These are phyloP conservation scores for Alternaria tenuissima DNA, from an alignment of 2,329 filamentous ascomycete genomes.

Conservation along the genomic window DNA sequence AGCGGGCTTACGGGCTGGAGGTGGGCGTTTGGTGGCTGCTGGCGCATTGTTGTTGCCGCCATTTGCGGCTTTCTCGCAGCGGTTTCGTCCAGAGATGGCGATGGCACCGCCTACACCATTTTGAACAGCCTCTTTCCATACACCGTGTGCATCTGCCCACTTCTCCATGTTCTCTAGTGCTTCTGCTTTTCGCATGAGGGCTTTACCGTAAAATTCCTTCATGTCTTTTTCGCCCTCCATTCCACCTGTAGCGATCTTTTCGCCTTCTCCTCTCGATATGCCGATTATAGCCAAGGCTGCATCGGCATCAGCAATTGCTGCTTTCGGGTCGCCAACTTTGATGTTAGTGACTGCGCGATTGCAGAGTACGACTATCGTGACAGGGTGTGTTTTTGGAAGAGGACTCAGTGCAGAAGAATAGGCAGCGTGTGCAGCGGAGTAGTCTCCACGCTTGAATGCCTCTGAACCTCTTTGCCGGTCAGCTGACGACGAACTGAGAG, in stretches of 20 bases:
- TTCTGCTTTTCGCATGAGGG: constrained; percentile 92
- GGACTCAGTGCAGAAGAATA: constrained; percentile 80
- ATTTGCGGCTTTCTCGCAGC: constrained; percentile 85
- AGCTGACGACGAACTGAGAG: constrained; percentile 77
- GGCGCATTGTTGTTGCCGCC: constrained; percentile 30
- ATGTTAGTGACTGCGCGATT: constrained; percentile 90
- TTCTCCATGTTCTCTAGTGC: constrained; percentile 94
- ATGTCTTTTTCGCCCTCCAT: constrained; percentile 76
- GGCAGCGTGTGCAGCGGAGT: constrained; percentile 80
- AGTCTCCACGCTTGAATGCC: constrained; percentile 95
- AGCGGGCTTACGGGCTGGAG: constrained; percentile 39
- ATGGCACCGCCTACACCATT: constrained; percentile 84
- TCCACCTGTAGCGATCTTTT: constrained; percentile 74
- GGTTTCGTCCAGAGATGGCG: constrained; percentile 83
- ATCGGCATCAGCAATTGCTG: constrained; percentile 85
- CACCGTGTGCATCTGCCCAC: constrained; percentile 81
- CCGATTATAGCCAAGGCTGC: constrained; percentile 82
- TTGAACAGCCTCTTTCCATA: constrained; percentile 86
- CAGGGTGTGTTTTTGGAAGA: constrained; percentile 79
- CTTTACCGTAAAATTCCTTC: constrained; percentile 93
- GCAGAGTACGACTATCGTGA: constrained; percentile 86
- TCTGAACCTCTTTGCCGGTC: constrained; percentile 82
- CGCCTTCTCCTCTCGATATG: constrained; percentile 76
- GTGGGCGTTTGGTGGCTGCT: constrained; percentile 29
- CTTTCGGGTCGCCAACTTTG: constrained; percentile 91